These are phyloP conservation scores for Ananas comosus DNA, from an alignment of 176 grass and related monocot species.

Conservation along the genomic window DNA sequence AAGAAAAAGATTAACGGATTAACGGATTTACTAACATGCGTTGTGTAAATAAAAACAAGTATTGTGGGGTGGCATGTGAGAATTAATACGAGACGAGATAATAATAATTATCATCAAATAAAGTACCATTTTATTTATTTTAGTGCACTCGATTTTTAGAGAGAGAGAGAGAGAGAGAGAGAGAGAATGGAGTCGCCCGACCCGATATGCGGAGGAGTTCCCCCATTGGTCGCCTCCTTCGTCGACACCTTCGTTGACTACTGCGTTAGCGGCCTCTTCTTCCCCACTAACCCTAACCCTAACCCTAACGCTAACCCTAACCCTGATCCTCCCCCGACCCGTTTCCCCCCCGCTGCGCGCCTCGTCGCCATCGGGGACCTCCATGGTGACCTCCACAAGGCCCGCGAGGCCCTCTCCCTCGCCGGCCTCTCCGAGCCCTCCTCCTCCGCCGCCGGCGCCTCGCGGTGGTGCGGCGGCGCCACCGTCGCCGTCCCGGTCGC, in stretches of 20 bases:
- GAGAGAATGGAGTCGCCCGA: conserved; percentile 7
- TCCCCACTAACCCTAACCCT: conserved; percentile 23
- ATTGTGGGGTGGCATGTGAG: too few relatives aligned
- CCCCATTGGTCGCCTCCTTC: conserved; percentile 64
- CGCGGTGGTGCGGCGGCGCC: conserved; percentile 49
- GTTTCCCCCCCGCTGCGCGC: conserved; percentile 44
- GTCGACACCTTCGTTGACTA: conserved; percentile 77
- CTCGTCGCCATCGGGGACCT: conserved; percentile 85
- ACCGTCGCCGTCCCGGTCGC: conserved; percentile 75
- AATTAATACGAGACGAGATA: too few relatives aligned
- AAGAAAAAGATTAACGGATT: too few relatives aligned
- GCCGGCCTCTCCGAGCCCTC: conserved; percentile 34
- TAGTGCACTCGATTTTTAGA: neutral
- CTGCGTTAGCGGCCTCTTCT: conserved; percentile 64
- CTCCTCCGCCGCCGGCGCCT: neutral
- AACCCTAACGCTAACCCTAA: neutral
- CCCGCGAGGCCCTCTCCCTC: conserved; percentile 63
- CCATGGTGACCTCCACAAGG: conserved; percentile 77
- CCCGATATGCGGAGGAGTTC: conserved; percentile 44
- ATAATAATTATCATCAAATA: too few relatives aligned
- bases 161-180: neutral
- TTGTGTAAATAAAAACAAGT: too few relatives aligned
- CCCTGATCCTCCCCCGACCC: conserved; percentile 21
- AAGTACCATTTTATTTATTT: too few relatives aligned
- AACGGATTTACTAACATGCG: too few relatives aligned